Evolutionary conservation across 371 early-diverging fungal genomes (phyloP).

Genomic region (Nematocida minor): DNA sequence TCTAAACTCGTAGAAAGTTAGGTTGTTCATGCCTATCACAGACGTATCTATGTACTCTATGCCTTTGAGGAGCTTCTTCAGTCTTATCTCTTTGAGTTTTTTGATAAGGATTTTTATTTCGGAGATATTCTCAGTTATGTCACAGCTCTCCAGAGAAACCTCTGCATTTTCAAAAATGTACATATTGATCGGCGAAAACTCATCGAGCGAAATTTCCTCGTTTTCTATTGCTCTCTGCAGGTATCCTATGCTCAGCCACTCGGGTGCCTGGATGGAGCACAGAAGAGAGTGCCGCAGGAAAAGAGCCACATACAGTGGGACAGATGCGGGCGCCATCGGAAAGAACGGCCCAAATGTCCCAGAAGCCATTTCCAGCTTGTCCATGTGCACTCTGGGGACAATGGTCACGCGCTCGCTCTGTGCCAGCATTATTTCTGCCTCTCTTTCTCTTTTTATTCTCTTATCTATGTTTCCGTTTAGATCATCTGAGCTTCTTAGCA

Average conservation of each 20-base stretch:
- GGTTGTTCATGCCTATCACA: constrained; percentile 34
- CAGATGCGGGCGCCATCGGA: constrained; percentile 32
- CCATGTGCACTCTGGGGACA: constrained; percentile 14
- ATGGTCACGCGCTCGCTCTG: constrained; percentile 24
- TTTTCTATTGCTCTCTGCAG: constrained; percentile 12
- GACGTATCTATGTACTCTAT: constrained; percentile 40
- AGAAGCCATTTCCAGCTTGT: constrained; percentile 9
- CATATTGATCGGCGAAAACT: constrained; percentile 32
- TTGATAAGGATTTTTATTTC: constrained; percentile 34
- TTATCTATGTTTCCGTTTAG: not conserved
- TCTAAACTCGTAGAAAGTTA: constrained; percentile 47
- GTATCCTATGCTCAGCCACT: constrained; percentile 9
- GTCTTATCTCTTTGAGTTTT: constrained; percentile 17
- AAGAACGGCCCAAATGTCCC: constrained; percentile 39
- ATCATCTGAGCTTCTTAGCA: not conserved
- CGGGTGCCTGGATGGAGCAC: constrained; percentile 35
- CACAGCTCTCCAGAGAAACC: constrained; percentile 17
- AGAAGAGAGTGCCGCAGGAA: constrained; percentile 15
- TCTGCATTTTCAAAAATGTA: constrained; percentile 45
- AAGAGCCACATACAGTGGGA: constrained; percentile 37
- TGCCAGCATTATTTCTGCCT: constrained; percentile 12
- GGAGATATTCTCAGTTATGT: constrained; percentile 3
- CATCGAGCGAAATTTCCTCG: constrained; percentile 18
- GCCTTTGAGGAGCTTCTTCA: constrained; percentile 44
- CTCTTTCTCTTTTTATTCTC: not conserved